Base-by-base conservation (phyloP, 805 yeast genomes). In the Sugiyamaella mastotermitis region DNA sequence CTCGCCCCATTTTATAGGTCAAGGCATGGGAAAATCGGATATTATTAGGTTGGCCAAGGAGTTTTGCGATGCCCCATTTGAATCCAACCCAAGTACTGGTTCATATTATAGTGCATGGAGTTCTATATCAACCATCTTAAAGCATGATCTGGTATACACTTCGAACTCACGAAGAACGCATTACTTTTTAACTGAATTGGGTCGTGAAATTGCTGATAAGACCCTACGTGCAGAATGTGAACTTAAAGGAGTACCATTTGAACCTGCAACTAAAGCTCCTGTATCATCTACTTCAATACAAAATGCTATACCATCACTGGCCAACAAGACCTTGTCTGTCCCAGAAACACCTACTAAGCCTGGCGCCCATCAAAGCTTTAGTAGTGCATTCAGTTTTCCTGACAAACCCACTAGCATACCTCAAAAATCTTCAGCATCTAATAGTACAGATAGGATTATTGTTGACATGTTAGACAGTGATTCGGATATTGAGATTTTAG, bases 151-250 rank as follows among this genome's bases (percentile, higher is more conserved):
- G 24, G 80, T 88, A 0, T 62, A 60, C 10, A 60, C 61, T 1
- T 56, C 61, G 84, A 0, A 64, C 79, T 22, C 47, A 22, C 40
- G 50, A 17, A 46, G 49, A 32, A 40, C 55, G 9, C 53, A 53
- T 15, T 86, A 77, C 56, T 68, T 58, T 31, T 58, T 88, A 16
- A 84, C 94, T 0, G 85, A 78, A 5, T 74, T 67, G 35, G 97
- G 97, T 0, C 50, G 60, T 2, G 71, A 63, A 14, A 58, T 86
- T 43, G 94, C 95, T 0, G 59, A 65, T 33, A 64, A 65, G 22
- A 65, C 86, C 46, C 66, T 69, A 39, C 59, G 53, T 17, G 73
- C 74, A 1, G 80, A 73, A 39, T 86, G 80, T 6, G 74, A 69
- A 40, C 94, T 18, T 5, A 24, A 35, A 19, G 33, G 17, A 24